phyloP scores from a whole-genome alignment of 2,329 filamentous ascomycete species.

The Rhynchosporium graminicola region DNA sequence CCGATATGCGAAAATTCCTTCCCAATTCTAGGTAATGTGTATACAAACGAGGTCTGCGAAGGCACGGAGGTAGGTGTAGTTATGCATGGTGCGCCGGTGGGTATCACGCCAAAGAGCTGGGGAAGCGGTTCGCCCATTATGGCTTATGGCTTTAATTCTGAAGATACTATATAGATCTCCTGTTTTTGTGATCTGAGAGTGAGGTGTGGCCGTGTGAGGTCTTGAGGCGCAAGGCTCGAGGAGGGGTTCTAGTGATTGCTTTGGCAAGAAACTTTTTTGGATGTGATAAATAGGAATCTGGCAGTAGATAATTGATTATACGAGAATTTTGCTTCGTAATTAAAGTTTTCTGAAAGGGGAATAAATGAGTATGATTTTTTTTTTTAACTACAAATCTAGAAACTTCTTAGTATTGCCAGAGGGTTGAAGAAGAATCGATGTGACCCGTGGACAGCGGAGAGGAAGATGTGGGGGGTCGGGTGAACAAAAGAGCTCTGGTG shows the following conservation, averaged over 20 bases:
- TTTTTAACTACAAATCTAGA: too few species aligned
- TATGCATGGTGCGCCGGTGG: constrained; percentile 59
- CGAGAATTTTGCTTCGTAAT: too few species aligned
- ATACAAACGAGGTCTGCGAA: constrained; percentile 57
- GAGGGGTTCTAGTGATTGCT: not conserved
- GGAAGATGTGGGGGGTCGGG: not conserved
- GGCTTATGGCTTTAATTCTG: not conserved
- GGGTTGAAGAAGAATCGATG: constrained; percentile 1
- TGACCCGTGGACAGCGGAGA: too few species aligned
- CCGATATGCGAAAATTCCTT: constrained; percentile 72
- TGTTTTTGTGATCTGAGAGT: too few species aligned
- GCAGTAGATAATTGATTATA: not conserved
- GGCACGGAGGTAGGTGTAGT: constrained; percentile 55
- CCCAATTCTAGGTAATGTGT: constrained; percentile 48
- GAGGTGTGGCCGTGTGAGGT: not conserved
- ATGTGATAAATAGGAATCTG: not conserved
- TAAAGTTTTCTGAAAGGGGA: too few species aligned
- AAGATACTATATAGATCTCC: not conserved
- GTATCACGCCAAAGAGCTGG: constrained; percentile 41
- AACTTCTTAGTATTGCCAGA: not conserved
- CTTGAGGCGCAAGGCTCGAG: not conserved
- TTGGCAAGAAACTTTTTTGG: not conserved
- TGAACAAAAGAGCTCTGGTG: constrained; percentile 6
- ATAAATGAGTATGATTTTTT: too few species aligned
- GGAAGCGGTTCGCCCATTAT: constrained; percentile 29